These are phyloP conservation scores for Oxytropis ochrocephala DNA, from an alignment of 306 rosid species.

Conservation along the genomic window DNA sequence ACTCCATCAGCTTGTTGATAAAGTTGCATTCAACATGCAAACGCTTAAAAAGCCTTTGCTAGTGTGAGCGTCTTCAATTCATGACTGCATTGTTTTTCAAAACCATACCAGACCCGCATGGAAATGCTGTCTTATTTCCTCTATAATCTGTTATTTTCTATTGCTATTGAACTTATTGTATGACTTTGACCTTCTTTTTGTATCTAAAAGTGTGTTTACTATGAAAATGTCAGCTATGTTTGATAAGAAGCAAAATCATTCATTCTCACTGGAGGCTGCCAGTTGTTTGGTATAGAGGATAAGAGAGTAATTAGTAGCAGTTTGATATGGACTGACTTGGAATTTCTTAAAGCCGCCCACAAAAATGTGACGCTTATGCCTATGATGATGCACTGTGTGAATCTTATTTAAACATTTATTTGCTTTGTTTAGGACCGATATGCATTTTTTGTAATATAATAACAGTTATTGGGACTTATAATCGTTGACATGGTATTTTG, in stretches of 20 bases:
- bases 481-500: neutral
- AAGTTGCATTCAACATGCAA: neutral
- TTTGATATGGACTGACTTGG: neutral
- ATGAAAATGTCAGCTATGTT: slow-evolving; percentile 28
- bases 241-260: slow-evolving; percentile 20
- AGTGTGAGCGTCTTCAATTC: neutral
- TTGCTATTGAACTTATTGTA: slow-evolving; percentile 6
- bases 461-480: neutral
- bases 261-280: slow-evolving; percentile 2
- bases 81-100: neutral
- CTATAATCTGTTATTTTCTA: neutral
- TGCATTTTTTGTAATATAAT: slow-evolving; percentile 11
- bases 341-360: neutral
- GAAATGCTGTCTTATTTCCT: neutral
- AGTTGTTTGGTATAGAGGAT: neutral
- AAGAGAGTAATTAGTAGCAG: neutral
- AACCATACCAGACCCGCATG: neutral
- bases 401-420: neutral
- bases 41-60: neutral
- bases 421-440: slow-evolving; percentile 4
- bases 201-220: neutral
- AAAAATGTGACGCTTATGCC: neutral
- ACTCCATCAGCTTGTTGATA: neutral
- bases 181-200: neutral
- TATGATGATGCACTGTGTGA: neutral